Base-by-base conservation (phyloP, 73 alveolate species). In the Effrenium voratum region DNA sequence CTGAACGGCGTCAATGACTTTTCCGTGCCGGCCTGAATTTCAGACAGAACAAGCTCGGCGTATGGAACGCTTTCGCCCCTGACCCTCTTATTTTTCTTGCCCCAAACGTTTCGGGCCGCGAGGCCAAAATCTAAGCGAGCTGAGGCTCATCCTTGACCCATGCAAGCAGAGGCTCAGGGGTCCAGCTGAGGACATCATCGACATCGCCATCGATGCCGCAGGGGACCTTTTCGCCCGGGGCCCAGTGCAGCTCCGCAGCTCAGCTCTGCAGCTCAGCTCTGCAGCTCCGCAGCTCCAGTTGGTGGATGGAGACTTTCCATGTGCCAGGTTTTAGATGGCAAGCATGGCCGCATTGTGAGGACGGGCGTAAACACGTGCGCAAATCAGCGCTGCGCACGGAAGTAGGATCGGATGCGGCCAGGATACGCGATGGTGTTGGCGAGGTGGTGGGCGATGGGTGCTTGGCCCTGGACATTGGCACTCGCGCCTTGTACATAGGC, bases 401-500 rank as follows among this genome's bases (percentile, higher is more conserved):
- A n/a, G n/a, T n/a, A n/a, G n/a, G n/a, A n/a, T n/a, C n/a, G n/a
- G n/a, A n/a, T 34, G 12, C 8, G 41, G n/a, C 59, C 50, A 92
- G 98, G 98, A 75, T 92, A n/a, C 90, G 98, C 26, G 98, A 92
- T 28, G 98, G 98, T 24, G 98, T 92, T 34, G 98, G 98, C 72
- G 91, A 92, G 50, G 98, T 92, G 26, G 98, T 92, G n/a, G 98
- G 98, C 77, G 98, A 49, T 26, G 98, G 98, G 91, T 32, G 44
- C 40, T 81, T 50, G 38, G 82, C 81, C 32, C 75, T 90, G 87
- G 97, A 90, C 55, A 87, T 90, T 75, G 97, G 97, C 52, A 90
- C 97, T 16, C 97, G 97, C 52, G 97, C 97, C 32, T 75, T 90
- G 97, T 90, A 90, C 97, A 90, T 90, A 90, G 97, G 97, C 97